These are phyloP conservation scores for Dendrothele bispora DNA, from an alignment of 768 basidiomycete genomes.

Conservation along the genomic window DNA sequence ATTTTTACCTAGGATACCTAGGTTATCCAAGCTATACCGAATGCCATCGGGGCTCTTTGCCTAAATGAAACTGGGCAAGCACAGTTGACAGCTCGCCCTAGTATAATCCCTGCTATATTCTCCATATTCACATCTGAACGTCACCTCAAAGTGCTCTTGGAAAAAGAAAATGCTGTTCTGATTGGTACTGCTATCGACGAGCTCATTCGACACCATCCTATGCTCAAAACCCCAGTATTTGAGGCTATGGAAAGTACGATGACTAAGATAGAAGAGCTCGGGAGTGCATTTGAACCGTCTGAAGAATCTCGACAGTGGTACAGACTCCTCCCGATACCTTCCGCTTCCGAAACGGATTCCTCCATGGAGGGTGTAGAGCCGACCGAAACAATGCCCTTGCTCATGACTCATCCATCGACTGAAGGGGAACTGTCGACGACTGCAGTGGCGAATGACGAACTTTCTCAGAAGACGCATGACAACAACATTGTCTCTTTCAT, in stretches of 20 bases:
- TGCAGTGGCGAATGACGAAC: constrained; percentile 30
- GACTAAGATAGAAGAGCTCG: constrained; percentile 72
- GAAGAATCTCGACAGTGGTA: constrained; percentile 70
- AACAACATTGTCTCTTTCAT: constrained; percentile 77
- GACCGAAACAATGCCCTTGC: constrained; percentile 9
- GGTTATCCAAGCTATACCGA: constrained; percentile 92
- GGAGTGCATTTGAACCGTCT: constrained; percentile 55
- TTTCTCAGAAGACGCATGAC: constrained; percentile 56
- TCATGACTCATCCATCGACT: neutral
- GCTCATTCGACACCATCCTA: constrained; percentile 93
- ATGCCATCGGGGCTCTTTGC: constrained; percentile 94
- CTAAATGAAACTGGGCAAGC: constrained; percentile 89
- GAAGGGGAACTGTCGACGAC: neutral
- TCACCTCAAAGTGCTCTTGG: constrained; percentile 80
- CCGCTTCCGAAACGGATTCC: constrained; percentile 34
- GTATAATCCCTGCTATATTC: constrained; percentile 84
- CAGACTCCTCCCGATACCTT: constrained; percentile 38
- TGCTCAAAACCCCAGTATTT: constrained; percentile 77
- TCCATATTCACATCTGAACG: constrained; percentile 83
- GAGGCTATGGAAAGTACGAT: constrained; percentile 73
- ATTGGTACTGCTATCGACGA: constrained; percentile 93
- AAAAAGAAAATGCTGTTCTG: constrained; percentile 89
- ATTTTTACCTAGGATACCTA: constrained; percentile 26
- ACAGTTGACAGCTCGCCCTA: constrained; percentile 72
- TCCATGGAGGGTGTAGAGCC: constrained; percentile 48